Percentiles rank a stretch among this genome's conserved stretches.
Conservation (phyloP, 2,329 filamentous ascomycete genomes). For the Gaeumannomyces sp. region DNA sequence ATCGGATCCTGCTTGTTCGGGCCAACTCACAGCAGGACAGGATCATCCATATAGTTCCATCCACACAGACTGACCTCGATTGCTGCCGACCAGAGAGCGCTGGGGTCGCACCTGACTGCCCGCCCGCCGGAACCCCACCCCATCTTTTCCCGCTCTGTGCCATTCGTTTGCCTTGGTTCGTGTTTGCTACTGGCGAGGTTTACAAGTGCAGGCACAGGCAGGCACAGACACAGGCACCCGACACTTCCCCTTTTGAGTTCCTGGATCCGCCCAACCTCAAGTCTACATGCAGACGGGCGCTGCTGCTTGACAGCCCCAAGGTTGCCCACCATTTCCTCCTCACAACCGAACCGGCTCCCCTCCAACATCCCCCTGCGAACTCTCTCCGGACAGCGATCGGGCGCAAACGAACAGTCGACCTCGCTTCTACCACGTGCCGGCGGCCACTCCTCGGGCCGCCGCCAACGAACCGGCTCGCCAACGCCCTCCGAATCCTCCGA, state of each 20-base stretch:
- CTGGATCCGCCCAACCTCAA: background rate
- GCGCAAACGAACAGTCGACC: conserved; percentile 34
- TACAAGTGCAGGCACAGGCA: background rate
- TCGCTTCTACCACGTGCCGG: conserved; percentile 40
- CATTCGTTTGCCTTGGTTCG: background rate
- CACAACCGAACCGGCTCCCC: conserved; percentile 59
- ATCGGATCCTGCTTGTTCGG: background rate
- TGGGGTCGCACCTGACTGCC: background rate
- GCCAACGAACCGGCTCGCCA: conserved; percentile 39
- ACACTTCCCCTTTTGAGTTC: background rate
- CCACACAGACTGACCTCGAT: background rate
- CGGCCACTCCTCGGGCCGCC: conserved; percentile 30
- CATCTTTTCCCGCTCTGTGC: background rate
- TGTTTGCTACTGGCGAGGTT: background rate
- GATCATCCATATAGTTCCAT: background rate
- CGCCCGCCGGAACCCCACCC: background rate
- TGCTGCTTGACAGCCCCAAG: conserved; percentile 71
- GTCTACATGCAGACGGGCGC: conserved; percentile 51
- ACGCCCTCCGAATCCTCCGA: conserved; percentile 27
- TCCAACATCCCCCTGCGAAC: conserved; percentile 86
- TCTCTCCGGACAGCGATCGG: conserved; percentile 41
- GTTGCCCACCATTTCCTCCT: conserved; percentile 78
- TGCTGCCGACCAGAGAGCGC: background rate
- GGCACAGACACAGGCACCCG: background rate
- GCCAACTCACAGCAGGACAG: background rate